These are phyloP conservation scores for Limonium bicolor DNA, from an alignment of 148 eudicot genomes.

Conservation along the genomic window DNA sequence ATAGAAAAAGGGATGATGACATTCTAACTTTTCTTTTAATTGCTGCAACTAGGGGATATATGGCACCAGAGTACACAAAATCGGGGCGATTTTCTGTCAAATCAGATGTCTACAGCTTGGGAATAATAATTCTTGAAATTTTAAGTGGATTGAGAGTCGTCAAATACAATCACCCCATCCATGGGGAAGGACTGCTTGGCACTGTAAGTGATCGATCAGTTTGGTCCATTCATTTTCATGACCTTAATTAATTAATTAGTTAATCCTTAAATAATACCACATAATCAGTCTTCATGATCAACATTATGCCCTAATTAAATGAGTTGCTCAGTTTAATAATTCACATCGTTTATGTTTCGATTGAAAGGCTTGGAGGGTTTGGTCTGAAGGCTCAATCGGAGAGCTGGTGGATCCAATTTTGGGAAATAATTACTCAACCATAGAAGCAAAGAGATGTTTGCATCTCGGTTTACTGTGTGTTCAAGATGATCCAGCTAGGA, in stretches of 20 bases:
- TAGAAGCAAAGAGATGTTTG: neutral
- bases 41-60: neutral
- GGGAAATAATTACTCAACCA: neutral
- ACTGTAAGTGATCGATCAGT: neutral
- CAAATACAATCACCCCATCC: neutral
- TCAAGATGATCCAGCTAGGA: neutral
- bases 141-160: neutral
- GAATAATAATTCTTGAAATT: neutral
- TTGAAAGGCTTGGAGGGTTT: neutral
- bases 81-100: neutral
- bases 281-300: too few species aligned
- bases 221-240: too few species aligned
- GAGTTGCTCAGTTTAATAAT: too few species aligned
- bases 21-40: neutral
- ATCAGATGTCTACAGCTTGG: neutral
- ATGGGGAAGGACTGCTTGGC: slow-evolving; percentile 1
- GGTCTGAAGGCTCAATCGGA: neutral
- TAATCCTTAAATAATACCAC: too few species aligned
- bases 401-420: neutral
- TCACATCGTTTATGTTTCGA: neutral
- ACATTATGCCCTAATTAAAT: too few species aligned
- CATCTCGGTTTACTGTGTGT: slow-evolving; percentile 1
- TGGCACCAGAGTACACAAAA: neutral
- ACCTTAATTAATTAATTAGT: too few species aligned
- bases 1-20: too few species aligned